Percentiles rank a stretch among this genome's conserved stretches.
Conservation (phyloP, 2,329 filamentous ascomycete genomes). For the Phyllosticta paracitricarpa region DNA sequence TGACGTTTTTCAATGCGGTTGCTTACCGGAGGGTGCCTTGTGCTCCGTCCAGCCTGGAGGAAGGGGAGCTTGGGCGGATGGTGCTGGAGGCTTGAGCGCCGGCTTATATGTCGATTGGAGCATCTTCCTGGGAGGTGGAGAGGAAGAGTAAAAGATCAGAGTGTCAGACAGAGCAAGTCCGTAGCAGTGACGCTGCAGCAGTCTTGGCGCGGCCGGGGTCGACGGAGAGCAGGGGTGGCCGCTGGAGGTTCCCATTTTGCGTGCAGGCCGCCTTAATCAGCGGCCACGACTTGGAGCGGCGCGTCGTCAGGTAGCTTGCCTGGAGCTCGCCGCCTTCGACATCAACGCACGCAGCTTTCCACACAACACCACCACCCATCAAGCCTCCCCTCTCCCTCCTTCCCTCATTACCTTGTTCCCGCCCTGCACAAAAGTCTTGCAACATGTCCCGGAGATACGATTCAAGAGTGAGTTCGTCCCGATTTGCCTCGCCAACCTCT, state of each 20-base stretch:
- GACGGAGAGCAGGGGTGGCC: constrained; percentile 21
- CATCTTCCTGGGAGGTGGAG: constrained; percentile 36
- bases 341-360: constrained; percentile 15
- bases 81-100: constrained; percentile 29
- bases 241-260: constrained; percentile 9
- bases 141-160: neutral
- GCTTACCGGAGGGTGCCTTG: constrained; percentile 63
- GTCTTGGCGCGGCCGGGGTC: constrained; percentile 8
- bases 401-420: constrained; percentile 8
- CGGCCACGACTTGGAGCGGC: constrained; percentile 1
- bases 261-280: neutral
- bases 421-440: constrained; percentile 16
- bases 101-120: constrained; percentile 68
- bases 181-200: neutral
- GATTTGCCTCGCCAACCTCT: constrained; percentile 87
- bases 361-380: constrained; percentile 17
- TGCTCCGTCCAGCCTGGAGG: constrained; percentile 87
- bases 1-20: neutral
- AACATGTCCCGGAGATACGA: constrained; percentile 95
- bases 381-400: constrained; percentile 10
- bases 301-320: constrained; percentile 15
- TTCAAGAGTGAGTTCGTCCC: constrained; percentile 62
- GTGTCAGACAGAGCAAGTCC: neutral
- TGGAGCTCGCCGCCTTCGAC: constrained; percentile 20
- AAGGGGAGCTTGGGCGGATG: constrained; percentile 42